Base-by-base conservation (phyloP, 1,284 basidiomycete species). In the Leccinum subspadiceum region DNA sequence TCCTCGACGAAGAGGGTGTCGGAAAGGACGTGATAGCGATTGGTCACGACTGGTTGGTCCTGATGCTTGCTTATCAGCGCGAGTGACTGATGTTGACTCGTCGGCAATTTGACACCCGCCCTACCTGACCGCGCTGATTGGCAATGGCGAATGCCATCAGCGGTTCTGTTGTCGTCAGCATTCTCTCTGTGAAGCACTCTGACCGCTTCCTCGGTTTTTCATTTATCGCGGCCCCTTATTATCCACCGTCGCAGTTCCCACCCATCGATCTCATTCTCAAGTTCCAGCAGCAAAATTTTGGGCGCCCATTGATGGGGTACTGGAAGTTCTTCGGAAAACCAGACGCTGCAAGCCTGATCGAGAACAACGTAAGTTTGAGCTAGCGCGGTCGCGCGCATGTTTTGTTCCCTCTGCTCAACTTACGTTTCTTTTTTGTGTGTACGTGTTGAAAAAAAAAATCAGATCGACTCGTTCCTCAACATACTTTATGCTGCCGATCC, bases 21-120 rank as follows among this genome's bases (percentile, higher is more conserved):
- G 53, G 53, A 41, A 56, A 70, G 15, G 66, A 74, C 15, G 76
- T 73, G 33, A 61, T 81, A 57, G 73, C 66, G n/a, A 68, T 83
- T 37, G 78, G 73, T 6, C 80, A 82, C 55, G 81, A 81, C 64
- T 82, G 80, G 80, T 76, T 59, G 35, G 50, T 67, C 24, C 24
- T 1, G 8, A 22, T 37, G 4, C 17, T 17, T 20, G 20, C 22
- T 17, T 37, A 13, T 24, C 17, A 35, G 31, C 33, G 51, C 31
- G 6, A 35, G 22, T 53, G 17, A 37, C 22, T 53, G 13, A 37
- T n/a, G 4, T 0, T 29, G 39, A 31, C 35, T 35, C 6, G 22
- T 39, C 29, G 8, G 10, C 29, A 17, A 39, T n/a, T n/a, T 0
- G 37, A 39, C 50, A 20, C 20, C 20, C 20, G 20, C 20, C 20